phyloP scores from a whole-genome alignment of 140 eudicot genomes.

The Bidens hawaiensis region DNA sequence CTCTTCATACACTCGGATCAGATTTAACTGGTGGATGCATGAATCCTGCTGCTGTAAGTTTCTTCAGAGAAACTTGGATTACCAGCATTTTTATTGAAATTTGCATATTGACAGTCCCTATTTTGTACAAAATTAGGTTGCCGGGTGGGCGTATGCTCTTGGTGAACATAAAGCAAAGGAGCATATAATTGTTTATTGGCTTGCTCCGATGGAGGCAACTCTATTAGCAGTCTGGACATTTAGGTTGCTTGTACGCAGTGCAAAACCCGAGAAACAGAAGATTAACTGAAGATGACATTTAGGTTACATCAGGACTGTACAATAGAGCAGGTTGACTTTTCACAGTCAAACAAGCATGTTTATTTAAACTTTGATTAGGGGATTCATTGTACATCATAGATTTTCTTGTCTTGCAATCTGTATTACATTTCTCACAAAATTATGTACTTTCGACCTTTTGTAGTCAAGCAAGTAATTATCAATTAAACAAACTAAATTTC shows the following conservation, averaged over 20 bases:
- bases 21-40: constrained; percentile 93
- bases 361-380: not conserved
- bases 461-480: too few relatives aligned
- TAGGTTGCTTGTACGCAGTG: constrained; percentile 30
- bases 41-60: constrained; percentile 90
- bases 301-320: too few relatives aligned
- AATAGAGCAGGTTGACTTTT: not conserved
- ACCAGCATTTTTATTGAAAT: not conserved
- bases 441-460: too few relatives aligned
- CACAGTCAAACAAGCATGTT: not conserved
- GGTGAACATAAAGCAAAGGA: constrained; percentile 61
- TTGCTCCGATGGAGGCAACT: constrained; percentile 73
- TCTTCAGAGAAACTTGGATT: not conserved
- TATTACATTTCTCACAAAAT: too few relatives aligned
- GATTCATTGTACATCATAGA: not conserved
- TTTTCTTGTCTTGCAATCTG: too few relatives aligned
- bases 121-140: constrained; percentile 31
- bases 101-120: not conserved
- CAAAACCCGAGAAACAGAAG: constrained; percentile 33
- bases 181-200: constrained; percentile 84
- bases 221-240: constrained; percentile 63
- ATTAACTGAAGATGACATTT: constrained; percentile 5
- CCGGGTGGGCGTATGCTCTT: constrained; percentile 86
- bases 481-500: too few relatives aligned
- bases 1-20: constrained; percentile 78